Evolutionary conservation across 1,284 basidiomycete species (phyloP).

Genomic region (Heterobasidion annosum): DNA sequence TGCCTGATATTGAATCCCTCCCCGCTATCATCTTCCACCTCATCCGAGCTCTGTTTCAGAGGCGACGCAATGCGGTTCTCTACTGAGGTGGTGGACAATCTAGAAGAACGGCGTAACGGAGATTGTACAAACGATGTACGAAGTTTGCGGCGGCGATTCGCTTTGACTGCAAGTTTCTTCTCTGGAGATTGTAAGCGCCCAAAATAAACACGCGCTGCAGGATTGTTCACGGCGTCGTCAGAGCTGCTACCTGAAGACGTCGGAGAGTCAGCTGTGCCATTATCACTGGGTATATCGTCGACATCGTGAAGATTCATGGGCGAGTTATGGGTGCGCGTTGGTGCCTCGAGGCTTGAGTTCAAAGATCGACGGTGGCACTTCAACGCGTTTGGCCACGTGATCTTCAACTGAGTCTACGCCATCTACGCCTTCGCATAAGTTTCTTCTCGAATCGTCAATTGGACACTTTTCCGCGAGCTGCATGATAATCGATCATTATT

Average conservation of each 20-base stretch:
- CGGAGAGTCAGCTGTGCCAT: conserved; percentile 10
- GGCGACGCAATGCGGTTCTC: conserved; percentile 8
- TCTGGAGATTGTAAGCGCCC: conserved; percentile 49
- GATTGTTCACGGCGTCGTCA: conserved; percentile 21
- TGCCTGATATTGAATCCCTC: conserved; percentile 10
- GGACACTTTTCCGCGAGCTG: too few relatives aligned
- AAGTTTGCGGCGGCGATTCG: conserved; percentile 21
- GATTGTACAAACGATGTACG: conserved; percentile 18
- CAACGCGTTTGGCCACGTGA: conserved; percentile 13
- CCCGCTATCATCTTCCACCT: conserved; percentile 18
- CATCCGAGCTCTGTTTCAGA: conserved; percentile 15
- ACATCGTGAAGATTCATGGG: conserved; percentile 2
- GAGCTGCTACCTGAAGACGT: conserved; percentile 7
- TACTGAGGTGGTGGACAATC: conserved; percentile 26
- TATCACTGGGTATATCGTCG: conserved; percentile 12
- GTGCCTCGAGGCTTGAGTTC: neutral
- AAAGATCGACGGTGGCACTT: neutral
- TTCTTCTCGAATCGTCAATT: too few relatives aligned
- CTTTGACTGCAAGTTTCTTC: conserved; percentile 29
- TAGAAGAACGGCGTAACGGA: conserved; percentile 38
- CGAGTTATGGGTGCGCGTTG: neutral
- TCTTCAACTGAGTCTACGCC: neutral
- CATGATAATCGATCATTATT: too few relatives aligned
- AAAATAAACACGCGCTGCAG: conserved; percentile 37
- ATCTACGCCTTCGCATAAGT: too few relatives aligned